Evolutionary conservation across 495 filamentous ascomycete species (phyloP).

Genomic region (Penicillium bialowiezense): DNA sequence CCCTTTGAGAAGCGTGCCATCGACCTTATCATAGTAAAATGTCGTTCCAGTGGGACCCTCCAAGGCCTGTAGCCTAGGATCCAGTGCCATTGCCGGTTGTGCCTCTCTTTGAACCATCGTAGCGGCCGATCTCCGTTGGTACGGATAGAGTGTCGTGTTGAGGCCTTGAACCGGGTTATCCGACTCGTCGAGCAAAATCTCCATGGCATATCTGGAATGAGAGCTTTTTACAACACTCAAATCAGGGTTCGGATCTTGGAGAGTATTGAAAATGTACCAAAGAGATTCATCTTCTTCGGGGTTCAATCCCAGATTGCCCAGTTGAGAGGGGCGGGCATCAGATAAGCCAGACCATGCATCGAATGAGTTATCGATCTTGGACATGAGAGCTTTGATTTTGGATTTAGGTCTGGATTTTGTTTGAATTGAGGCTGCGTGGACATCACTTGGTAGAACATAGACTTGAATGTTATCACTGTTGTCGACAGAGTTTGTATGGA

Average conservation of each 20-base stretch:
- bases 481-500: slow-evolving; percentile 19
- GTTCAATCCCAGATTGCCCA: slow-evolving; percentile 6
- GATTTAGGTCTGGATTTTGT: slow-evolving; percentile 39
- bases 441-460: slow-evolving; percentile 65
- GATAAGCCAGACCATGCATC: slow-evolving; percentile 55
- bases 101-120: slow-evolving; percentile 82
- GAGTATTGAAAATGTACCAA: slow-evolving; percentile 82
- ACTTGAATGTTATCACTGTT: slow-evolving; percentile 45
- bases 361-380: slow-evolving; percentile 52
- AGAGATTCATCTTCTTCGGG: slow-evolving; percentile 56
- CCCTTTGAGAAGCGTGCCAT: slow-evolving; percentile 56
- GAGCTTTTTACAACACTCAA: slow-evolving; percentile 50
- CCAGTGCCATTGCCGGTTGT: slow-evolving; percentile 59
- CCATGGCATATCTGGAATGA: slow-evolving; percentile 59
- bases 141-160: slow-evolving; percentile 66
- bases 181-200: slow-evolving; percentile 53
- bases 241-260: slow-evolving; percentile 66
- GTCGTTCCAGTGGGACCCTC: slow-evolving; percentile 55
- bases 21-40: slow-evolving; percentile 73
- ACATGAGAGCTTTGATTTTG: slow-evolving; percentile 50
- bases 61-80: slow-evolving; percentile 65
- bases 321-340: neutral
- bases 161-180: slow-evolving; percentile 54
- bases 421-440: slow-evolving; percentile 49
- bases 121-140: slow-evolving; percentile 80